Conservation (phyloP, 768 basidiomycete genomes). For the Amanita muscaria region DNA sequence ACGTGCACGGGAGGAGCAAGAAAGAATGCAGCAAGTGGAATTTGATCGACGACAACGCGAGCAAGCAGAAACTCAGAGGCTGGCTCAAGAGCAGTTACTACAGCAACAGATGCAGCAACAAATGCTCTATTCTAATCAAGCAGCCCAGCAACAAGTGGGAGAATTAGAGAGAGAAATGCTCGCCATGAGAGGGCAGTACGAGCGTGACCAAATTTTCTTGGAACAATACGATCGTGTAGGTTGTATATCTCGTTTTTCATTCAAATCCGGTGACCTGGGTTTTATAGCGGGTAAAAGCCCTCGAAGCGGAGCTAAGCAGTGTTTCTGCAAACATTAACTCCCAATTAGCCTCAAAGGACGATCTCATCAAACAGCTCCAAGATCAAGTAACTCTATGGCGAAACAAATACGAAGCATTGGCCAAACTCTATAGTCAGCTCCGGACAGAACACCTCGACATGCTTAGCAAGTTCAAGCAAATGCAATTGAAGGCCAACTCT, state of each 20-base stretch:
- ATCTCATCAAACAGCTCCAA: constrained; percentile 90
- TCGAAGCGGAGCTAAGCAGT: constrained; percentile 81
- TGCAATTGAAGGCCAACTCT: constrained; percentile 96
- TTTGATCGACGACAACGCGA: constrained; percentile 83
- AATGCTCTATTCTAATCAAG: constrained; percentile 72
- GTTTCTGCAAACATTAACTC: constrained; percentile 70
- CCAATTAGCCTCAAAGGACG: constrained; percentile 88
- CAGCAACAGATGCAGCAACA: constrained; percentile 84
- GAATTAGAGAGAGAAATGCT: constrained; percentile 89
- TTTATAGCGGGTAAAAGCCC: constrained; percentile 82
- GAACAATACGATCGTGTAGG: constrained; percentile 94
- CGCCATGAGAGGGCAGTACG: constrained; percentile 93
- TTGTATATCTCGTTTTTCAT: constrained; percentile 11
- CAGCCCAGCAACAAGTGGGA: constrained; percentile 55
- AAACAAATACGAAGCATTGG: constrained; percentile 97
- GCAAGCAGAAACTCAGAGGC: constrained; percentile 81
- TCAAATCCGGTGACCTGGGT: constrained; percentile 7
- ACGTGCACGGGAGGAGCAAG: constrained; percentile 63
- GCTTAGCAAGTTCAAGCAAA: constrained; percentile 92
- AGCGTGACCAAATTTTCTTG: constrained; percentile 93
- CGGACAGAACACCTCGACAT: constrained; percentile 96
- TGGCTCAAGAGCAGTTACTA: constrained; percentile 83
- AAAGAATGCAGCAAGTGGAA: constrained; percentile 74
- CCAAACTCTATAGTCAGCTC: constrained; percentile 96
- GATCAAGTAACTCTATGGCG: constrained; percentile 96